These are phyloP conservation scores for Globisporangium iwayamae DNA, from an alignment of 352 stramenopile species.

Conservation along the genomic window DNA sequence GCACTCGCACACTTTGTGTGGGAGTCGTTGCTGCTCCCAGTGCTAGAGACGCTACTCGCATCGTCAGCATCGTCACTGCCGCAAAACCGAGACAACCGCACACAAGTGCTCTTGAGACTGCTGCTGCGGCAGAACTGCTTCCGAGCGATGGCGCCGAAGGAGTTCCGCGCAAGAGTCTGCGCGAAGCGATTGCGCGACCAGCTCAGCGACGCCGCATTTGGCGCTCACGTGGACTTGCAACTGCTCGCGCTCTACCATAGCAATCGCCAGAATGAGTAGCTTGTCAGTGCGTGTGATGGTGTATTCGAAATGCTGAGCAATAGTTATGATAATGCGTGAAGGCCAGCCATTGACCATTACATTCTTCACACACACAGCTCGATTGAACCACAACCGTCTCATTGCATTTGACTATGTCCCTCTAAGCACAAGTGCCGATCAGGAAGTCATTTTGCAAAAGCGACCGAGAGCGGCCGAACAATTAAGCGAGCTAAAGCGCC, in stretches of 20 bases:
- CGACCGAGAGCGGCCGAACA: background rate
- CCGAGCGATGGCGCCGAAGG: conserved; percentile 36
- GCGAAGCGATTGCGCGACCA: conserved; percentile 42
- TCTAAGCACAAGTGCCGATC: background rate
- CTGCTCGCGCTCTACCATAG: conserved; percentile 44
- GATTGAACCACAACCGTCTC: no score
- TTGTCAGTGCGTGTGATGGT: background rate
- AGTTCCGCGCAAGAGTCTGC: conserved; percentile 54
- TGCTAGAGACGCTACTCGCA: conserved; percentile 18
- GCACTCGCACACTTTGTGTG: conserved; percentile 47
- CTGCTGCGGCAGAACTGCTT: conserved; percentile 32
- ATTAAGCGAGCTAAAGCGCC: background rate
- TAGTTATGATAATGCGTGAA: background rate
- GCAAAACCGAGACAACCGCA: conserved; percentile 2
- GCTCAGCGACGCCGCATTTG: conserved; percentile 22
- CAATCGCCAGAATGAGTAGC: background rate
- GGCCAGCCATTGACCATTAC: no score
- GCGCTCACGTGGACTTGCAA: conserved; percentile 34
- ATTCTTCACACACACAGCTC: no score
- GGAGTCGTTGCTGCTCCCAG: conserved; percentile 35
- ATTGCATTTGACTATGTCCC: background rate
- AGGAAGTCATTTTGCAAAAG: background rate
- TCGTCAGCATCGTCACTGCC: background rate
- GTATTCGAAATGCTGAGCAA: no score
- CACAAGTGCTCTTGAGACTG: conserved; percentile 19